phyloP scores from a whole-genome alignment of 371 early-diverging fungal species.

The Mortierella sp. region DNA sequence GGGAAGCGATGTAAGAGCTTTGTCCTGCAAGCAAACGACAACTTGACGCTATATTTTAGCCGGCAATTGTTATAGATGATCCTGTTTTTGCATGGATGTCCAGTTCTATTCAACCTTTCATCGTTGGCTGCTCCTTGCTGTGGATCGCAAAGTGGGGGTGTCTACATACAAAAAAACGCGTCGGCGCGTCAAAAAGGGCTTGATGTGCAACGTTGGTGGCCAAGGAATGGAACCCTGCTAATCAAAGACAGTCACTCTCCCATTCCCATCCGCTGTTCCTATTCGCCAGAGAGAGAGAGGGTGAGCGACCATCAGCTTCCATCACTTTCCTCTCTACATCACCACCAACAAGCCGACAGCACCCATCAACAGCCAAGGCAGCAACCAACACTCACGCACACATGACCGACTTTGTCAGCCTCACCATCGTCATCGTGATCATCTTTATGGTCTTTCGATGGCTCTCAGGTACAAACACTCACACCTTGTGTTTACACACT shows the following conservation, averaged over 20 bases:
- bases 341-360: no score
- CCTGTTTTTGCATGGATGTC: no score
- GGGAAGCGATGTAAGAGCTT: no score
- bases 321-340: background rate
- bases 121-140: no score
- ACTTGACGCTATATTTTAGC: no score
- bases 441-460: constrained; percentile 81
- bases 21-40: no score
- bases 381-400: constrained; percentile 6
- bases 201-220: background rate
- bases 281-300: background rate
- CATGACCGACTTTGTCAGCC: constrained; percentile 85
- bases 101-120: no score
- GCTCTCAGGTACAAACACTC: constrained; percentile 71
- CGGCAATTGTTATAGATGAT: no score
- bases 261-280: background rate
- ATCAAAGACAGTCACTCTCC: background rate
- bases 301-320: background rate
- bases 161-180: background rate
- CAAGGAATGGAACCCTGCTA: background rate
- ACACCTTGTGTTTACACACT: background rate
- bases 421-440: constrained; percentile 79
- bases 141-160: no score
- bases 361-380: background rate
- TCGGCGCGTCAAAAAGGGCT: background rate